Evolutionary conservation across 2,329 filamentous ascomycete species (phyloP), one percentile per base, ranked within the genome.

Genomic region (Aspergillus sp.): DNA sequence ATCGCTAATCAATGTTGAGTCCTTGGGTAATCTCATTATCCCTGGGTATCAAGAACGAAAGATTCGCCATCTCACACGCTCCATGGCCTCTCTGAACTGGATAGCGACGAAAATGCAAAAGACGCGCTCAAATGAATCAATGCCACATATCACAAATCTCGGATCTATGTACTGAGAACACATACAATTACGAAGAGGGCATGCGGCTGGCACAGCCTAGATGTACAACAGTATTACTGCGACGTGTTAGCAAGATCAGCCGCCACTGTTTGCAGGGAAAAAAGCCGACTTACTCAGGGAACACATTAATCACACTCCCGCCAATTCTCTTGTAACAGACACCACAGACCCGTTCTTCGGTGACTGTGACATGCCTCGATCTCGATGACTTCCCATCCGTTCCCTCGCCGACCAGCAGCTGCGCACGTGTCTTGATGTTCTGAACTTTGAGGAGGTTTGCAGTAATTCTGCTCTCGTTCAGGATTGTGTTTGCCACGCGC

Each of bases 251-350:
- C 59, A 23, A 49, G 9, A 38, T 13, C 7, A 38, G 47, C 60
- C 34, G 4, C 4, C 60, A 52, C 19, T 25, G 8, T 52, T 43
- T 30, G 23, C 8, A 23, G 28, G 25, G 11, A 30, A 31, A 22
- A 9, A 30, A 31, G 19, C 25, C 17, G 45, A 83, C 85, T 74
- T 88, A 92, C 79, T 96, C 91, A 7, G 93, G 92, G 77, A 95
- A 85, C 13, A 97, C 93, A 46, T 93, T 89, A 62, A 98, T 90
- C 19, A 97, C 95, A 75, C 91, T 96, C 1, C 92, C 90, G 1
- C 93, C 94, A 66, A 99, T 85, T 67, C 95, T 84, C 82, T 97
- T 98, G 77, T 97, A 91, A 75, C 95, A 99, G 17, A 96, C 91
- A 13, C 91, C 89, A 75, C 95, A 99, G 58, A 97, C 89, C 55